A percentile compares a stretch with the other conserved stretches of the same genome.
Conservation (phyloP, 148 eudicot genomes). For the Vaccinium myrtillus region DNA sequence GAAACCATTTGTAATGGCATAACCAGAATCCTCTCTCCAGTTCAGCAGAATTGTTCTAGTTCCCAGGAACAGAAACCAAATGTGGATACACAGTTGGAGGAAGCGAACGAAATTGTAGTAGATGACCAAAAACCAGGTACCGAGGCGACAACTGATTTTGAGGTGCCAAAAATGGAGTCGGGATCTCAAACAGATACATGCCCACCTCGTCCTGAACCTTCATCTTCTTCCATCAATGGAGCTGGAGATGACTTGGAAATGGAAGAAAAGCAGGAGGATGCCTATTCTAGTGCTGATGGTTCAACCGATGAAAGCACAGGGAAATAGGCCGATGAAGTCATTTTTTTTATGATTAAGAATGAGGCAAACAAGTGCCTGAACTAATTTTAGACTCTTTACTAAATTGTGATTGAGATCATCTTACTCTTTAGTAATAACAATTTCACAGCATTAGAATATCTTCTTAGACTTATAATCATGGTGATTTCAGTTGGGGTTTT, state of each 20-base stretch:
- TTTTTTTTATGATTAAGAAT: conserved; percentile 26
- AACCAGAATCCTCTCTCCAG: conserved; percentile 30
- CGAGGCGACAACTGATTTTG: conserved; percentile 3
- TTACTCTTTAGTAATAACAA: neutral
- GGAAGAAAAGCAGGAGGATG: conserved; percentile 24
- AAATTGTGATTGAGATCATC: neutral
- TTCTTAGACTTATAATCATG: neutral
- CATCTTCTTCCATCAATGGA: conserved; percentile 15
- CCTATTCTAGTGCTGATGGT: conserved; percentile 9
- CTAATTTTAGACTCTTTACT: neutral
- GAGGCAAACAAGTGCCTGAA: neutral
- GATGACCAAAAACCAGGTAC: conserved; percentile 14
- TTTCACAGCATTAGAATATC: neutral
- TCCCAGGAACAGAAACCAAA: neutral
- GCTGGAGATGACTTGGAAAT: conserved; percentile 31
- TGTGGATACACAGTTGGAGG: conserved; percentile 11
- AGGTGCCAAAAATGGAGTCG: conserved; percentile 12
- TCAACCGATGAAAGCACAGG: conserved; percentile 14
- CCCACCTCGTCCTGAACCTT: neutral
- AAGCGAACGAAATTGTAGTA: neutral
- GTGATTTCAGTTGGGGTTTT: neutral
- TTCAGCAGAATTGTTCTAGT: conserved; percentile 11
- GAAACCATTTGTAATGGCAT: conserved; percentile 37
- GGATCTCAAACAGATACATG: conserved; percentile 1
- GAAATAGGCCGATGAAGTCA: conserved; percentile 18